Evolutionary conservation across 176 grass and related monocot species (phyloP).

Genomic region (Eragrostis nindensis): DNA sequence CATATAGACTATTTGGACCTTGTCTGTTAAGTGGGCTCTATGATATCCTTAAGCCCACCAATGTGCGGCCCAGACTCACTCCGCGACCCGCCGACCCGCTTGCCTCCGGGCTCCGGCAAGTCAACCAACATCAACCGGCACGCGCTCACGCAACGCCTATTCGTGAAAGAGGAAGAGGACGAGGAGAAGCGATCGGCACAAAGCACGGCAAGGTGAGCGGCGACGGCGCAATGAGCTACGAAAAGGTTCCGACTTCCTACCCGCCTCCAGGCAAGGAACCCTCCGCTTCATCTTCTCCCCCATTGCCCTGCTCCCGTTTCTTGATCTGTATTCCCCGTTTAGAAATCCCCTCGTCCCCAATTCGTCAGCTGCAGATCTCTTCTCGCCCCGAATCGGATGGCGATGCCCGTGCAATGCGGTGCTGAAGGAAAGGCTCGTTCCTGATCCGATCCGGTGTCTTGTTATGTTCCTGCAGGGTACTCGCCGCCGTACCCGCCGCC

Average conservation of each 20-base stretch:
- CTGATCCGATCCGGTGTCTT: conserved; percentile 19
- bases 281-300: neutral
- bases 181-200: neutral
- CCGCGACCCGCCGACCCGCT: too few species aligned
- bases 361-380: neutral
- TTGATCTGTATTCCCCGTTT: neutral
- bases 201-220: neutral
- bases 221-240: conserved; percentile 59
- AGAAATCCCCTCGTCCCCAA: neutral
- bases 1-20: too few species aligned
- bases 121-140: neutral
- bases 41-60: neutral
- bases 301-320: neutral
- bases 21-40: too few species aligned
- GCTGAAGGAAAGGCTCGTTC: neutral
- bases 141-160: neutral
- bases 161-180: neutral
- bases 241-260: conserved; percentile 50
- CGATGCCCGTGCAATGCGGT: neutral
- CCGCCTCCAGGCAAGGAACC: conserved; percentile 52
- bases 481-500: conserved; percentile 58
- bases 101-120: neutral
- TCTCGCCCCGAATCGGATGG: neutral
- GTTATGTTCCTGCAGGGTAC: conserved; percentile 55
- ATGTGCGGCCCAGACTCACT: neutral